These are phyloP conservation scores for Fusarium sp. DNA, from an alignment of 2,329 filamentous ascomycete species.

Conservation along the genomic window DNA sequence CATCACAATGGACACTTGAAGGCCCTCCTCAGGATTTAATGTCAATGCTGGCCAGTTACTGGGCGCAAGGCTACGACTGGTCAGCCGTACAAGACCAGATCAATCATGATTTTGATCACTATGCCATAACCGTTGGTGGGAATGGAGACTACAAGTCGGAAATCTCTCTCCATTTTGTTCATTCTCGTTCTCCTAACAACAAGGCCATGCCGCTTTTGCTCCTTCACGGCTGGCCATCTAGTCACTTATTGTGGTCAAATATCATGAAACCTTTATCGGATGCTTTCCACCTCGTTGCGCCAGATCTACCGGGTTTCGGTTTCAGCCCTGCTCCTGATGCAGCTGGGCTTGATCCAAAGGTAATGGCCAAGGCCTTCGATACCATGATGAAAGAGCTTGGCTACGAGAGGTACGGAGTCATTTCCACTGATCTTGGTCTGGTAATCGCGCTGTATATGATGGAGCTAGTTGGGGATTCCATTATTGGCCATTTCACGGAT, in stretches of 20 bases:
- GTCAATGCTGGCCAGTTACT: not conserved
- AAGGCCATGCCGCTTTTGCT: constrained; percentile 58
- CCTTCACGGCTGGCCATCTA: constrained; percentile 60
- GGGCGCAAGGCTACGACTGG: constrained; percentile 21
- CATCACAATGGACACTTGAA: not conserved
- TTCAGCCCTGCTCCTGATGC: constrained; percentile 53
- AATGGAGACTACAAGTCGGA: constrained; percentile 4
- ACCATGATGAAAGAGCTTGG: constrained; percentile 58
- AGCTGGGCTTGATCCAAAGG: constrained; percentile 49
- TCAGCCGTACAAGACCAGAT: constrained; percentile 2
- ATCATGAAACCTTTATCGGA: constrained; percentile 53
- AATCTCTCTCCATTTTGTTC: constrained; percentile 32
- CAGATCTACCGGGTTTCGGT: constrained; percentile 60
- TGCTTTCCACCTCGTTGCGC: constrained; percentile 61
- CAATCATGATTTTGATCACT: constrained; percentile 24
- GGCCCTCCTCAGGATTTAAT: not conserved
- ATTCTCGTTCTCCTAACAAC: constrained; percentile 4
- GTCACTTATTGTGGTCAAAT: constrained; percentile 55
- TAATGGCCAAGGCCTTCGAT: constrained; percentile 53
- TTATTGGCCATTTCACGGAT: constrained; percentile 12
- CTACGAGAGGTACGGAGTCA: constrained; percentile 51
- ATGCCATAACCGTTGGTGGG: constrained; percentile 17
- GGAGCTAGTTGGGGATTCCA: not conserved
- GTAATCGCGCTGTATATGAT: constrained; percentile 1
- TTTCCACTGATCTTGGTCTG: constrained; percentile 50